These are phyloP conservation scores for Fomitopsis palustris DNA, from an alignment of 1,284 basidiomycete genomes.

Conservation along the genomic window DNA sequence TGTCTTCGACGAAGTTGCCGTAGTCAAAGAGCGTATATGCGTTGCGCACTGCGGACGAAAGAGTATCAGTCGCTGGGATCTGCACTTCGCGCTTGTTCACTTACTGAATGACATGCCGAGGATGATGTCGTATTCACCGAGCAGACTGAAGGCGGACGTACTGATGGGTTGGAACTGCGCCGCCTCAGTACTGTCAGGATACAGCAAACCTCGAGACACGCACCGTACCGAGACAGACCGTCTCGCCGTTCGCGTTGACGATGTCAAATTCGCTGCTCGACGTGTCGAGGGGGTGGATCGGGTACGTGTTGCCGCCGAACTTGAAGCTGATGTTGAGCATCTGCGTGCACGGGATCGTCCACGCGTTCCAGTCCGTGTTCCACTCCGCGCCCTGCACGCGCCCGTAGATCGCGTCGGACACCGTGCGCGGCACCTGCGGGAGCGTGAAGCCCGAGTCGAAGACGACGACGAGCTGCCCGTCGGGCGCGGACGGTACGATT, in stretches of 20 bases:
- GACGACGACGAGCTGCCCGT: constrained; percentile 54
- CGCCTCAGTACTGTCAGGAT: neutral
- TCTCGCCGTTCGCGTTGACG: constrained; percentile 50
- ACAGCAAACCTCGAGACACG: constrained; percentile 23
- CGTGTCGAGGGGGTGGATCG: constrained; percentile 70
- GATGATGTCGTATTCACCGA: constrained; percentile 78
- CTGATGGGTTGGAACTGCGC: constrained; percentile 74
- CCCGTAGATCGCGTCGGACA: constrained; percentile 78
- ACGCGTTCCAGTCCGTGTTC: constrained; percentile 51
- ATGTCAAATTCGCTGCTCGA: constrained; percentile 63
- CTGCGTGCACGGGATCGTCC: constrained; percentile 74
- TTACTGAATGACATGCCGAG: constrained; percentile 77
- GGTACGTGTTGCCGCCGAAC: constrained; percentile 65
- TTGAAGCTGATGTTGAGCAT: constrained; percentile 65
- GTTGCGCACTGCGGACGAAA: constrained; percentile 56
- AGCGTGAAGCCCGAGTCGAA: constrained; percentile 73
- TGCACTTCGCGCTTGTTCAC: constrained; percentile 22
- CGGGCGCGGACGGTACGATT: constrained; percentile 50
- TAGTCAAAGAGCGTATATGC: constrained; percentile 58
- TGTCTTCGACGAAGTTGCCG: constrained; percentile 49
- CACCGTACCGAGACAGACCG: constrained; percentile 66
- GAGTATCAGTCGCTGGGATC: neutral
- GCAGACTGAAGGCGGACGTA: constrained; percentile 68
- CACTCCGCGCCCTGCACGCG: constrained; percentile 72
- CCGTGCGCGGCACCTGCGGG: constrained; percentile 66